These are phyloP conservation scores for Rubia yunnanensis DNA, from an alignment of 257 asterid species.

Conservation along the genomic window DNA sequence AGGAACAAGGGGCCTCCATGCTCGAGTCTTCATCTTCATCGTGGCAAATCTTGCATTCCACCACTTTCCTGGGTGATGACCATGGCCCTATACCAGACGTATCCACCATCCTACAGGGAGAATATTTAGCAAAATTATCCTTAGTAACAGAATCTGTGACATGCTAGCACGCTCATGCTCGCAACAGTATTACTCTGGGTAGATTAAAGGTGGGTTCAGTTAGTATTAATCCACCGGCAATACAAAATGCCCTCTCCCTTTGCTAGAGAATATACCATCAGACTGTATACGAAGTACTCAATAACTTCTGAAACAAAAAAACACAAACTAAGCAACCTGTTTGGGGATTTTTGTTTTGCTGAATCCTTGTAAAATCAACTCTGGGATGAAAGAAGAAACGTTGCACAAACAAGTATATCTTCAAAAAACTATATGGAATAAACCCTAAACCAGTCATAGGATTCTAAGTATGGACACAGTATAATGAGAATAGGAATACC, in stretches of 20 bases:
- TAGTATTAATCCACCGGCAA: too few species aligned
- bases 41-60: slow-evolving; percentile 82
- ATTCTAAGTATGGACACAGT: neutral
- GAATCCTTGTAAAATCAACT: slow-evolving; percentile 6
- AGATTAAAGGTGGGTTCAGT: too few species aligned
- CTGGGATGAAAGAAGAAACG: slow-evolving; percentile 14
- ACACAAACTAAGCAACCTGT: slow-evolving; percentile 14
- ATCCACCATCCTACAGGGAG: slow-evolving; percentile 74
- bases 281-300: too few species aligned
- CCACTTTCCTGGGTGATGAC: slow-evolving; percentile 31
- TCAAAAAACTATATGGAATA: neutral
- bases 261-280: too few species aligned
- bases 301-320: too few species aligned
- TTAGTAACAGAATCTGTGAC: slow-evolving; percentile 17
- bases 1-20: slow-evolving; percentile 86
- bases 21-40: slow-evolving; percentile 67
- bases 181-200: slow-evolving; percentile 33
- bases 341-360: slow-evolving; percentile 11
- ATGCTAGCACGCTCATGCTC: slow-evolving; percentile 23
- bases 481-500: neutral
- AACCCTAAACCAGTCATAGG: neutral
- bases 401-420: slow-evolving; percentile 17
- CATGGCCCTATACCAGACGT: slow-evolving; percentile 27
- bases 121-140: slow-evolving; percentile 20
- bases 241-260: too few species aligned